Evolutionary conservation across 1,139 yeast species (phyloP).

Genomic region (Zhuliangozyma blackwelliae): DNA sequence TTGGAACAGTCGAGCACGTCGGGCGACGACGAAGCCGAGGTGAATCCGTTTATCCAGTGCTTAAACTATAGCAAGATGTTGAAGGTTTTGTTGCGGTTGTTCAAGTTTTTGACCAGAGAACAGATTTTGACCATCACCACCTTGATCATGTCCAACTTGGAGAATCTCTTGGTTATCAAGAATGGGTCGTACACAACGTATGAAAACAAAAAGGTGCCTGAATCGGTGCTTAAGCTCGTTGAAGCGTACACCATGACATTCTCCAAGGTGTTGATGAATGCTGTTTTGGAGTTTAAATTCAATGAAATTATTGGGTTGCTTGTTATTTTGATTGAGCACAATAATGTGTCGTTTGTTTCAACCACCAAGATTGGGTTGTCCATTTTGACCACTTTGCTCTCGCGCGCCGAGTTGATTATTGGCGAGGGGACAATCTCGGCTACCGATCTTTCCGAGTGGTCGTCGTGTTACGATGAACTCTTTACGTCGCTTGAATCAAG

Average conservation of each 20-base stretch:
- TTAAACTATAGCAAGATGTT: conserved; percentile 84
- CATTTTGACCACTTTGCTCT: conserved; percentile 78
- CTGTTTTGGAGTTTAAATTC: conserved; percentile 78
- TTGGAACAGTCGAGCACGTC: conserved; percentile 46
- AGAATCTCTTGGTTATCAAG: conserved; percentile 73
- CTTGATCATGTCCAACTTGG: conserved; percentile 76
- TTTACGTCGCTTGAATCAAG: conserved; percentile 79
- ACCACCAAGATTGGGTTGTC: conserved; percentile 88
- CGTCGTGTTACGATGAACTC: conserved; percentile 73
- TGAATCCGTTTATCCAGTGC: conserved; percentile 82
- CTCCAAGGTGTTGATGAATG: conserved; percentile 79
- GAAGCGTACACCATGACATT: conserved; percentile 81
- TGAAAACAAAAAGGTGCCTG: conserved; percentile 48
- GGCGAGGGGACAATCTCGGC: conserved; percentile 70
- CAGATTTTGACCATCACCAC: conserved; percentile 78
- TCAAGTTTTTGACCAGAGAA: conserved; percentile 74
- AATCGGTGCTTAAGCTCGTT: conserved; percentile 56
- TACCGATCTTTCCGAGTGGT: conserved; percentile 68
- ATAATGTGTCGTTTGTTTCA: conserved; percentile 66
- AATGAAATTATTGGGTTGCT: conserved; percentile 80
- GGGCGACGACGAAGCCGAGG: conserved; percentile 40
- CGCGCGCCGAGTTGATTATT: conserved; percentile 88
- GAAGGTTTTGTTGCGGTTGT: conserved; percentile 83
- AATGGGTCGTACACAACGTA: conserved; percentile 75
- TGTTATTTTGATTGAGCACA: conserved; percentile 67